These are phyloP conservation scores for Trichoderma simmonsii DNA, from an alignment of 2,329 filamentous ascomycete genomes.

Conservation along the genomic window DNA sequence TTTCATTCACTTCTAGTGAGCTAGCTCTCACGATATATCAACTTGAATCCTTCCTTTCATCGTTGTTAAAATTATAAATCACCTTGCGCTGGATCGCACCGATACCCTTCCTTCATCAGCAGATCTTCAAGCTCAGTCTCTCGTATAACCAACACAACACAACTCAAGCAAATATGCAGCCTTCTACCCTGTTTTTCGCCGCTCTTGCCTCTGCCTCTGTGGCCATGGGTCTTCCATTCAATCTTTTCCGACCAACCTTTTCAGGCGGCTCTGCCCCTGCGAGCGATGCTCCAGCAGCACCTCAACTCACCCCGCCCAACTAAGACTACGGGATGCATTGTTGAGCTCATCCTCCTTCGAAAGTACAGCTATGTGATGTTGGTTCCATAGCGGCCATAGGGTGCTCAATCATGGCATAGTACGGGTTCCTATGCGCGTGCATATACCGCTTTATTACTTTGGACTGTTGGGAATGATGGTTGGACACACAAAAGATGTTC, in stretches of 20 bases:
- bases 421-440: accelerated
- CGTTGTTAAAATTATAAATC: not conserved
- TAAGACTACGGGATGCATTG: not conserved
- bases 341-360: not conserved
- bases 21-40: not conserved
- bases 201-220: constrained; percentile 22
- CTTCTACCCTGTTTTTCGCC: constrained; percentile 23
- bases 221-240: constrained; percentile 24
- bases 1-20: not conserved
- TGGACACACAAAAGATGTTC: not conserved
- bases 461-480: not conserved
- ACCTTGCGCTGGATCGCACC: constrained; percentile 2
- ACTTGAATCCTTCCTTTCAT: not conserved
- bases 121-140: not conserved
- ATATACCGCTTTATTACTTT: not conserved
- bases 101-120: not conserved
- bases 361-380: not conserved
- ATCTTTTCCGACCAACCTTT: constrained; percentile 17
- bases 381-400: not conserved
- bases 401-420: not conserved
- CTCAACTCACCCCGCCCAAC: not conserved
- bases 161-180: constrained; percentile 22
- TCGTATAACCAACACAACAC: not conserved
- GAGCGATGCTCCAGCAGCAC: not conserved
- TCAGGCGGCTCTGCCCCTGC: not conserved